Evolutionary conservation across 257 asterid genomes (phyloP), one percentile per base, ranked within the genome.

Genomic region (Fraxinus anomala): DNA sequence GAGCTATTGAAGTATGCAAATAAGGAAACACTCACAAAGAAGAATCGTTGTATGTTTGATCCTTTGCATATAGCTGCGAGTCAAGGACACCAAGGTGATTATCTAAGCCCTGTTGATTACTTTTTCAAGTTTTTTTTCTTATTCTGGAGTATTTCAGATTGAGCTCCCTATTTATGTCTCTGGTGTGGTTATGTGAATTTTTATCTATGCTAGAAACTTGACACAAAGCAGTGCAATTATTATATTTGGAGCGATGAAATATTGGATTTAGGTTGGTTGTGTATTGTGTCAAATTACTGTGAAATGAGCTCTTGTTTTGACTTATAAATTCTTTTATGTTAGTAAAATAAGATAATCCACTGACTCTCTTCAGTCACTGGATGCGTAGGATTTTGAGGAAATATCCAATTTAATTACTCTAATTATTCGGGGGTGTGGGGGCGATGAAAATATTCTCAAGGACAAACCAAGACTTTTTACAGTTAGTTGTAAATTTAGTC

Each of bases 11-110:
- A 85, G 86, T 85, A 83, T 63, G 78, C 87, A 3, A 85, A 80
- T 67, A 83, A 72, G 68, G 91, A 87, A 68, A 83, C 87, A 33
- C 89, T 87, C 33, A 68, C 83, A 13, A 85, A 79, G 83, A 87
- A 87, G 87, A 87, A 83, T 65, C 84, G 87, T 21, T 83, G 85
- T 1, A 80, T 82, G 56, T 85, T 83, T 77, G 91, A 87, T 75
- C 85, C 91, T 68, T 76, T 87, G 78, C 91, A 87, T 74, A 77
- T 85, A 68, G 87, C 91, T 83, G 91, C 86, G 5, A 81, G 83
- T 76, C 85, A 85, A 77, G 91, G 91, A 75, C 91, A 87, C 75
- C 86, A 85, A 34, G 91, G 91, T 87, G 30, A 66, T 59, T 42
- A 68, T 69, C 74, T 42, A 34, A 34, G 69, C 67, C 42, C 63